These are phyloP conservation scores for Penicillium sp. DNA, from an alignment of 2,329 filamentous ascomycete species.

Conservation along the genomic window DNA sequence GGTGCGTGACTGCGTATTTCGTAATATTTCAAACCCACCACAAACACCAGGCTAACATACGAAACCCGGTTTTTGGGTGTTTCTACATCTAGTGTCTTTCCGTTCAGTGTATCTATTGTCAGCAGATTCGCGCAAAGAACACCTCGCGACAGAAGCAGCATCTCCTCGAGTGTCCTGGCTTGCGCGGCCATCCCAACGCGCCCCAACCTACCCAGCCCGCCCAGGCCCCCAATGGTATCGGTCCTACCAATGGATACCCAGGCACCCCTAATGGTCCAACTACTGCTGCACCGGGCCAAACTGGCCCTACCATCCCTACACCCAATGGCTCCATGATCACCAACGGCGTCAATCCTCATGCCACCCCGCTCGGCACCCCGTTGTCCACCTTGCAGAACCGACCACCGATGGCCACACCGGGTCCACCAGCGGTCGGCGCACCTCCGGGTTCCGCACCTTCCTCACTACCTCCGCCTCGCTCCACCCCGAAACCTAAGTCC, in stretches of 20 bases:
- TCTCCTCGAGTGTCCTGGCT: slow-evolving; percentile 50
- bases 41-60: slow-evolving; percentile 36
- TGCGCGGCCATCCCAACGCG: slow-evolving; percentile 47
- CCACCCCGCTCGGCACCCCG: slow-evolving; percentile 44
- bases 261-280: slow-evolving; percentile 42
- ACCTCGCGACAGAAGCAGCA: slow-evolving; percentile 54
- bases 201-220: slow-evolving; percentile 43
- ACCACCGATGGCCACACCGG: slow-evolving; percentile 41
- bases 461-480: slow-evolving; percentile 34
- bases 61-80: slow-evolving; percentile 22
- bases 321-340: slow-evolving; percentile 45
- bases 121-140: slow-evolving; percentile 54
- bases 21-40: slow-evolving; percentile 42
- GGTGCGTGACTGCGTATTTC: slow-evolving; percentile 44
- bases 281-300: slow-evolving; percentile 33
- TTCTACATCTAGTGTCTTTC: slow-evolving; percentile 46
- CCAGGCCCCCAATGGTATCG: slow-evolving; percentile 41
- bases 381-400: slow-evolving; percentile 42
- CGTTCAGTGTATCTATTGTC: slow-evolving; percentile 55
- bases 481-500: slow-evolving; percentile 40
- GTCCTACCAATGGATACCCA: slow-evolving; percentile 44
- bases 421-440: slow-evolving; percentile 27
- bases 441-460: slow-evolving; percentile 30
- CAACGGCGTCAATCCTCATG: slow-evolving; percentile 46
- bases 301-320: slow-evolving; percentile 39